Base-by-base conservation (phyloP, 148 eudicot genomes). In the Salicornia ramosissima region DNA sequence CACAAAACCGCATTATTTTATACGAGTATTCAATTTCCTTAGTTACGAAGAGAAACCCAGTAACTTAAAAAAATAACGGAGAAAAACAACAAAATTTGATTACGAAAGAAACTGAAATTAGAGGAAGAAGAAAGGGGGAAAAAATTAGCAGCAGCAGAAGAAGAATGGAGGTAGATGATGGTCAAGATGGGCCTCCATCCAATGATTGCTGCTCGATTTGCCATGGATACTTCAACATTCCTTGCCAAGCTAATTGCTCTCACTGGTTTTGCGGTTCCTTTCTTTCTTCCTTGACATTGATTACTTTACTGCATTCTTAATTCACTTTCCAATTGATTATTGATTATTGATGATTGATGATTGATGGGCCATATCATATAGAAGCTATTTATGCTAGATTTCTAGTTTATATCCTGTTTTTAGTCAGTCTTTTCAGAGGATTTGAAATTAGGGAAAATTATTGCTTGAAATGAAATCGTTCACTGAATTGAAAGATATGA, bases 231-330 rank as follows among this genome's bases (percentile, higher is more conserved):
- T 94, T 90, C 81, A 71, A 75, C 51, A 59, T 87, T 70, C 98
- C 97, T 59, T 89, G 92, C 65, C 98, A 90, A 77, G 96, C 97
- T 70, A 94, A 90, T 82, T 94, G 98, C 75, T 86, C 94, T 79
- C 98, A 94, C 76, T 94, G 98, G 98, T 94, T 87, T 64, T 94
- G 98, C 79, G 96, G 98, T 93, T 60, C 40, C 70, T 75, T 29
- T 64, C 36, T 55, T 24, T 59, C 47, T 25, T 65, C n/a, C 18
- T 24, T 5, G n/a, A n/a, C n/a, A n/a, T n/a, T 22, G 18, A 14
- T 68, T 52, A 34, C 0, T 43, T 40, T 50, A n/a, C 22, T 46
- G 50, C 50, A 46, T 26, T 45, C 0, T 60, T 28, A 10, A 59
- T 36, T 30, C 1, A 33, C 6, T 56, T 24, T 43, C 33, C 4